Evolutionary conservation across 331 rosid species (phyloP).

Genomic region (Acacia pycnantha): DNA sequence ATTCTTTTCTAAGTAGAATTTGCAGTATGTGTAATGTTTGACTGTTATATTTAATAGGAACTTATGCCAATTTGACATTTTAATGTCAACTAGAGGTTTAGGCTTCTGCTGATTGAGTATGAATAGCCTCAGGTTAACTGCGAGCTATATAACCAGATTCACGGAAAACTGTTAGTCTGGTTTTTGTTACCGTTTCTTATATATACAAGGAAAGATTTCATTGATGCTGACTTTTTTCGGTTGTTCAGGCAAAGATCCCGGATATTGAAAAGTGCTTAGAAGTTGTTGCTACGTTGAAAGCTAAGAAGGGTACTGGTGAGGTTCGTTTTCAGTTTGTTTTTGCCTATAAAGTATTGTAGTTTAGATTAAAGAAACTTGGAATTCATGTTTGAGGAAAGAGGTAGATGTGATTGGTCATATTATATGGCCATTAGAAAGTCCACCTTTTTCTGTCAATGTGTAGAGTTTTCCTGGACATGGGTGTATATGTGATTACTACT

Average conservation of each 20-base stretch:
- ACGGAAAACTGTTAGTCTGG: neutral
- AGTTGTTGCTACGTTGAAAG: conserved; percentile 76
- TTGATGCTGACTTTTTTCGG: conserved; percentile 17
- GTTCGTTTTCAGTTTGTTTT: conserved; percentile 54
- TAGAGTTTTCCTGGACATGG: neutral
- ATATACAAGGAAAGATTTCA: neutral
- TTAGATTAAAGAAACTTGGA: neutral
- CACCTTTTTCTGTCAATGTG: neutral
- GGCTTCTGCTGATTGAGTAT: neutral
- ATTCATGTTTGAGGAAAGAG: conserved; percentile 1
- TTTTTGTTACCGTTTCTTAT: neutral
- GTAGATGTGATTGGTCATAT: conserved; percentile 4
- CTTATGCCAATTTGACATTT: neutral
- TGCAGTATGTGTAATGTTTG: neutral
- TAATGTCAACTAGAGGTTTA: neutral
- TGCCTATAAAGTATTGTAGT: neutral
- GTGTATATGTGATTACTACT: neutral
- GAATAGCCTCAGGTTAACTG: neutral
- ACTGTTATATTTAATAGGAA: neutral
- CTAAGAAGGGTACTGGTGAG: conserved; percentile 98
- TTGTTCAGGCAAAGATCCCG: conserved; percentile 88
- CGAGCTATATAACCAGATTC: neutral
- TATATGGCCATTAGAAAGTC: conserved; percentile 1
- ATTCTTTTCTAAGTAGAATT: conserved; percentile 8
- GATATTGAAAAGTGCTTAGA: conserved; percentile 94